Evolutionary conservation across 1,284 basidiomycete species (phyloP).

Genomic region (Grifola frondosa): DNA sequence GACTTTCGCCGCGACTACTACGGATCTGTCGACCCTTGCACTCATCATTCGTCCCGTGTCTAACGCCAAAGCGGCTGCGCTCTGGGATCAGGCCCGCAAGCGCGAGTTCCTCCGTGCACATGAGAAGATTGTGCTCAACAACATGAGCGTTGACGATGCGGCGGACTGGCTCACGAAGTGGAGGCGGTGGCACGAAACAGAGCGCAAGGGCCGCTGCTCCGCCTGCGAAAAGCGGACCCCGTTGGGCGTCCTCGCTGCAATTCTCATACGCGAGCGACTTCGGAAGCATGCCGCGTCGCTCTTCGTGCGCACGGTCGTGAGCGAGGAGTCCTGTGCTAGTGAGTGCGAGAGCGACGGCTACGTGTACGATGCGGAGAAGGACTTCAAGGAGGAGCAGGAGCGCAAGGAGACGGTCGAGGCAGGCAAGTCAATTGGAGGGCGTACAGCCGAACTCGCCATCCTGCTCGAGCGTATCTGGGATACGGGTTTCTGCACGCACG

Average conservation of each 20-base stretch:
- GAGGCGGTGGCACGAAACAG: conserved; percentile 31
- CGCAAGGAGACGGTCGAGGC: conserved; percentile 51
- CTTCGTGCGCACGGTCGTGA: conserved; percentile 50
- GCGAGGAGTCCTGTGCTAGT: conserved; percentile 18
- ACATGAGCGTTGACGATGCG: conserved; percentile 50
- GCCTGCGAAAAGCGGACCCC: conserved; percentile 41
- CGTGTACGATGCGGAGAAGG: conserved; percentile 36
- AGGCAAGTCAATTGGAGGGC: conserved; percentile 59
- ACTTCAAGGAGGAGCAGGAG: conserved; percentile 35
- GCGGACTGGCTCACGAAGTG: conserved; percentile 39
- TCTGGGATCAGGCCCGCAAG: conserved; percentile 32
- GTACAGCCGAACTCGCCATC: conserved; percentile 50
- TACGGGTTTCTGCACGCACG: conserved; percentile 30
- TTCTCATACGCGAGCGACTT: conserved; percentile 49
- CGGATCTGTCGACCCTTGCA: conserved; percentile 57
- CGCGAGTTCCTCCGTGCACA: conserved; percentile 41
- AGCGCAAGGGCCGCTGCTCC: conserved; percentile 32
- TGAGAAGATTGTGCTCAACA: conserved; percentile 55
- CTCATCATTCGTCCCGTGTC: conserved; percentile 48
- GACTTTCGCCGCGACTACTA: conserved; percentile 38
- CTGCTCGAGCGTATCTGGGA: conserved; percentile 55
- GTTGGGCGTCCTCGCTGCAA: conserved; percentile 48
- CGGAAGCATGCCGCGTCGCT: conserved; percentile 48
- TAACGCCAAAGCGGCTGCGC: conserved; percentile 35
- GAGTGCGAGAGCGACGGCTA: conserved; percentile 26